Evolutionary conservation across 1,284 basidiomycete genomes (phyloP), one percentile per base, ranked within the genome.

Genomic region (Ustilago esculenta): DNA sequence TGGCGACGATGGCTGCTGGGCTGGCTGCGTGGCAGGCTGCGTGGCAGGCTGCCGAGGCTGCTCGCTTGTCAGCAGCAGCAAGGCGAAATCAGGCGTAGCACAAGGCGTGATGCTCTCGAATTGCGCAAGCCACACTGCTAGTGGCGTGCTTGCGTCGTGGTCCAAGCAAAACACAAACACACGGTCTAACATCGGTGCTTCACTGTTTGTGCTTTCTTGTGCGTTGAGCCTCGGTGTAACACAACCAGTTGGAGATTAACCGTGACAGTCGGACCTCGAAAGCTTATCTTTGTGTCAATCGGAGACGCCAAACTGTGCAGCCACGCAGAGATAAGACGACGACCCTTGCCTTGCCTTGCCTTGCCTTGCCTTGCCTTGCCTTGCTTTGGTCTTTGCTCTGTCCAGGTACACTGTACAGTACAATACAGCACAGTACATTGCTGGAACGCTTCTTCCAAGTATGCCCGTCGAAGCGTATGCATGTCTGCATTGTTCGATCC

Each of bases 61-160:
- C n/a, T n/a, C n/a, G n/a, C n/a, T n/a, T n/a, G n/a, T n/a, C n/a
- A n/a, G n/a, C n/a, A n/a, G n/a, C n/a, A n/a, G n/a, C n/a, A 35
- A 42, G 42, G 42, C 29, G 42, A 33, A 29, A 53, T 7, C 30
- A 10, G 12, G 18, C 1, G 18, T 23, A 8, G 20, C 12, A 9
- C 36, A 46, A 58, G 48, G 39, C 55, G 46, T 42, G 42, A 46
- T 58, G 25, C 29, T n/a, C n/a, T 24, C 12, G 5, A 27, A 57
- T 50, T 42, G 41, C 42, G 47, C 47, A 12, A 57, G 27, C n/a
- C 3, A 20, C 4, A 33, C 10, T 8, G 6, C 17, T 23, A 27
- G 47, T 57, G 40, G 41, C 54, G 46, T 56, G 54, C 54, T 55
- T 21, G 17, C 7, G 33, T 5, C n/a, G n/a, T n/a, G n/a, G n/a